phyloP scores from a whole-genome alignment of 2,329 filamentous ascomycete species.

The Xylariaceae sp. region DNA sequence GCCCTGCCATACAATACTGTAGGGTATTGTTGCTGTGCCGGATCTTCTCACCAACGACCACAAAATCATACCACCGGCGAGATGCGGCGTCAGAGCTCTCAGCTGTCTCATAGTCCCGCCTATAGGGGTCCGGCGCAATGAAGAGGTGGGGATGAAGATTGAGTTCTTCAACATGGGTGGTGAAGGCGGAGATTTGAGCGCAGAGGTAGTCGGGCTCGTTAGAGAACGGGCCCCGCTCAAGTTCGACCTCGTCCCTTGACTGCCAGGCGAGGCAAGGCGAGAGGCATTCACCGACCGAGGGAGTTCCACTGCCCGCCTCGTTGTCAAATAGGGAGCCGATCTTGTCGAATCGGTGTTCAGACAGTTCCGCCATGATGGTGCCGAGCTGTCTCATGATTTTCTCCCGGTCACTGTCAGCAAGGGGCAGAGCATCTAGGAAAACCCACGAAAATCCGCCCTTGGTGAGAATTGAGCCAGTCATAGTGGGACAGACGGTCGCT shows the following conservation, averaged over 20 bases:
- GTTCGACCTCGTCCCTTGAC: background rate
- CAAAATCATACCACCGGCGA: conserved; percentile 2
- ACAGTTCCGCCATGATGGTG: background rate
- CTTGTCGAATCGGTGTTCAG: background rate
- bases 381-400: conserved; percentile 2
- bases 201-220: background rate
- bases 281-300: conserved; percentile 1
- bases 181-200: background rate
- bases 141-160: background rate
- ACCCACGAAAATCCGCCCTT: background rate
- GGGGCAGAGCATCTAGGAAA: background rate
- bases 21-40: background rate
- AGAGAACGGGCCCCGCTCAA: background rate
- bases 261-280: background rate
- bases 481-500: background rate
- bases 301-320: background rate
- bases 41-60: background rate
- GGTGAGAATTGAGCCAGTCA: background rate
- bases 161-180: background rate
- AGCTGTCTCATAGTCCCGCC: background rate
- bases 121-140: background rate
- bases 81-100: background rate
- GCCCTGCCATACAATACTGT: background rate
- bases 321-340: conserved; percentile 1
- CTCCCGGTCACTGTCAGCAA: background rate